phyloP scores from a whole-genome alignment of 75 land plant species.

The Azolla pinnata region DNA sequence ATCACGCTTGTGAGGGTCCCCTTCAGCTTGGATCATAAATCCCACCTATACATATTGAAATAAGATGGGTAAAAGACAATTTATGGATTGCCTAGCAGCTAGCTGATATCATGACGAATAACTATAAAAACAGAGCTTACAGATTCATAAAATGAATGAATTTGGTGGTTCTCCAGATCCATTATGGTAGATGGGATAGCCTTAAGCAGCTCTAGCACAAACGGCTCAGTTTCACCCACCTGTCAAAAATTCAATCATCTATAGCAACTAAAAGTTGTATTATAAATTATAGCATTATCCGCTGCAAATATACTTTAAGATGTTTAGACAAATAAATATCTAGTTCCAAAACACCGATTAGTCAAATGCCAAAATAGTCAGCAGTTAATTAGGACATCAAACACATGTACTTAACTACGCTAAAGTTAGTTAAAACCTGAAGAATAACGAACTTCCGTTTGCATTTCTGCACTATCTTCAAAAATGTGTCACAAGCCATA shows the following conservation, averaged over 20 bases:
- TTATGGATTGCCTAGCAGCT: too few species aligned
- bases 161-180: constrained; percentile 95
- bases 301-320: too few species aligned
- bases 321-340: too few species aligned
- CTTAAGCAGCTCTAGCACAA: constrained; percentile 84
- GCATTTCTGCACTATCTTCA: constrained; percentile 98
- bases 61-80: too few species aligned
- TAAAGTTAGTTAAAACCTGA: constrained; percentile 44
- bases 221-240: constrained; percentile 96
- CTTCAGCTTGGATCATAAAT: constrained; percentile 95
- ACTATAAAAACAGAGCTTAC: constrained; percentile 31
- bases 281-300: too few species aligned
- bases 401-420: too few species aligned
- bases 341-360: too few species aligned
- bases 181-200: constrained; percentile 64
- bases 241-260: too few species aligned
- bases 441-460: constrained; percentile 89
- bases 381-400: too few species aligned
- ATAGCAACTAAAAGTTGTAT: too few species aligned
- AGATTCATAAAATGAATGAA: constrained; percentile 96
- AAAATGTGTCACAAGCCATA: constrained; percentile 98
- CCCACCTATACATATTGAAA: too few species aligned
- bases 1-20: constrained; percentile 84
- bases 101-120: not conserved
- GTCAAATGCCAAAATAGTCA: too few species aligned